phyloP scores from a whole-genome alignment of 2,329 filamentous ascomycete species.

The Fusarium tjaetaba region DNA sequence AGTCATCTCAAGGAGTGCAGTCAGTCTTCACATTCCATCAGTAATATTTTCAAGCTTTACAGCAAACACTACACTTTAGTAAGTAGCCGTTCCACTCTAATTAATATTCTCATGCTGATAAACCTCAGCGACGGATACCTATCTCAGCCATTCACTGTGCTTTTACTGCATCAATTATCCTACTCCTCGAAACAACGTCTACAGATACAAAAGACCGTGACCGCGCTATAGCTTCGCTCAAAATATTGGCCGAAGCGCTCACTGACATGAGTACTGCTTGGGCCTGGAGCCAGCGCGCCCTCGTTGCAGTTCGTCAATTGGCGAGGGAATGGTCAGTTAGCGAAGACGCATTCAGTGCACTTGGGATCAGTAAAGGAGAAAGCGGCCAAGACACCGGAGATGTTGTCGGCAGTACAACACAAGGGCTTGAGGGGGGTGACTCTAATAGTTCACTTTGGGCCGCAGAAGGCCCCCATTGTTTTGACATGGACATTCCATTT shows the following conservation, averaged over 20 bases:
- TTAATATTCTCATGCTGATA: background rate
- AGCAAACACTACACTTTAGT: background rate
- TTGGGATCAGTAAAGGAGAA: background rate
- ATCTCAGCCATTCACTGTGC: background rate
- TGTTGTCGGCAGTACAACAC: background rate
- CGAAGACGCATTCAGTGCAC: background rate
- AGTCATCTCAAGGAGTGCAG: background rate
- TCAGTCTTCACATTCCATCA: background rate
- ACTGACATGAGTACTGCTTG: background rate
- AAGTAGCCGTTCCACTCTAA: background rate
- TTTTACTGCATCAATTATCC: background rate
- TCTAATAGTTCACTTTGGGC: background rate
- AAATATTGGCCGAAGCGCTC: background rate
- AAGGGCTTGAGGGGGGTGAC: background rate
- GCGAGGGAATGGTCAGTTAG: background rate
- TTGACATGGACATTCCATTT: background rate
- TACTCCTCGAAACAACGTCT: background rate
- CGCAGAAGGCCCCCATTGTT: background rate
- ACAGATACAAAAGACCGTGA: background rate
- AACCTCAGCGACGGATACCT: background rate
- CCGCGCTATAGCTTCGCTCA: background rate
- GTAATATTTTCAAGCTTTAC: background rate
- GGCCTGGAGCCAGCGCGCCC: background rate
- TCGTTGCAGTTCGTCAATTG: background rate
- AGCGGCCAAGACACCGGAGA: accelerated